Percentiles rank a stretch among this genome's conserved stretches.
Conservation (phyloP, 2,329 filamentous ascomycete species). For the Talaromyces sp. region DNA sequence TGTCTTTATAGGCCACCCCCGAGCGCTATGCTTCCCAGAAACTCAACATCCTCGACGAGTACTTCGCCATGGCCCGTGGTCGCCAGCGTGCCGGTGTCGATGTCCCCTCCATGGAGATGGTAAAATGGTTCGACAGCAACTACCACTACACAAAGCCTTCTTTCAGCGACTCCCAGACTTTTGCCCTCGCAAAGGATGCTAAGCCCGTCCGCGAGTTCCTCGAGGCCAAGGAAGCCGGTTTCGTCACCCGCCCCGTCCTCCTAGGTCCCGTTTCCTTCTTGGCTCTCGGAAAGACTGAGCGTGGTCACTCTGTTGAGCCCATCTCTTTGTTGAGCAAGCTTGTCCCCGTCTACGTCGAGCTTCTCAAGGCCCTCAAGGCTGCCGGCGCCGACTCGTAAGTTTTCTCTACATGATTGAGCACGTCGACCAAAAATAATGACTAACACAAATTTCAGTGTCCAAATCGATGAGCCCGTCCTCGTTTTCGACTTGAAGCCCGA, state of each 20-base stretch:
- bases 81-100: constrained; percentile 77
- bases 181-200: constrained; percentile 81
- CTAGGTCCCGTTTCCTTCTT: constrained; percentile 97
- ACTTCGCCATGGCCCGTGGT: constrained; percentile 99
- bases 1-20: constrained; percentile 68
- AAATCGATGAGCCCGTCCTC: constrained; percentile 97
- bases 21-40: constrained; percentile 90
- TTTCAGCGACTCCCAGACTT: constrained; percentile 92
- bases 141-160: constrained; percentile 99
- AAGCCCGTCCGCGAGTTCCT: constrained; percentile 94
- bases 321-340: constrained; percentile 93
- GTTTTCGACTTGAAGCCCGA: constrained; percentile 90
- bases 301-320: constrained; percentile 86
- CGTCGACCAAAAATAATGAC: not conserved
- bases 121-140: constrained; percentile 99
- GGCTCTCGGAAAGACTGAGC: constrained; percentile 95
- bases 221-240: constrained; percentile 96
- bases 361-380: constrained; percentile 88
- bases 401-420: not conserved
- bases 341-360: constrained; percentile 88
- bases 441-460: constrained; percentile 57
- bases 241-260: constrained; percentile 88
- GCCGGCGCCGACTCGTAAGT: constrained; percentile 73
- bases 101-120: constrained; percentile 70
- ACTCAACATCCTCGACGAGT: constrained; percentile 87